A percentile compares a stretch with the other conserved stretches of the same genome.
These are phyloP conservation scores for Bolboschoenus planiculmis DNA, from an alignment of 176 grass and related monocot genomes.

Conservation along the genomic window DNA sequence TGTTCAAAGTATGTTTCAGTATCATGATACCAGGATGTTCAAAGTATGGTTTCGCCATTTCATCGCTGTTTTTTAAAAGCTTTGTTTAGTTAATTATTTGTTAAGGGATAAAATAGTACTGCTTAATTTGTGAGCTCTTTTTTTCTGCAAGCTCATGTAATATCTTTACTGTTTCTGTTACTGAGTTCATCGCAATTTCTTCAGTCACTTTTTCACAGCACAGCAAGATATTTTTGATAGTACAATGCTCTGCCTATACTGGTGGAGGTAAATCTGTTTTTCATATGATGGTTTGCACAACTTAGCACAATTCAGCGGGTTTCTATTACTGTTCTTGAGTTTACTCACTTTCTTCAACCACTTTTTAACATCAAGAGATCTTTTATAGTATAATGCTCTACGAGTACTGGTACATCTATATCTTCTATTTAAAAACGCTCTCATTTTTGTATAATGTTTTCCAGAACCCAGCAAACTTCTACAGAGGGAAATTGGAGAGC, in stretches of 20 bases:
- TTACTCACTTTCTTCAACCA: not conserved
- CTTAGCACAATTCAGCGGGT: not conserved
- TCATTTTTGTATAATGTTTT: constrained; percentile 7
- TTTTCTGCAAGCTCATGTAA: not conserved
- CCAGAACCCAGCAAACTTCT: constrained; percentile 2
- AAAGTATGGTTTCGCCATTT: not conserved
- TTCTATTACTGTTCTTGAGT: not conserved
- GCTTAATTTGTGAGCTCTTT: not conserved
- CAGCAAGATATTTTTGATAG: not conserved
- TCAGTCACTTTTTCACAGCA: not conserved
- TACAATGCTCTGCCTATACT: not conserved
- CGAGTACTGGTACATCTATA: not conserved
- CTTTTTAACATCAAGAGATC: not conserved
- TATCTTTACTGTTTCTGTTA: not conserved
- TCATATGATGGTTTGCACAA: not conserved
- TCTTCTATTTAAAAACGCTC: not conserved
- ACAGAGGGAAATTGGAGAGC: constrained; percentile 11
- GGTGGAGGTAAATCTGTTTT: not conserved
- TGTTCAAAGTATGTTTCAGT: not conserved
- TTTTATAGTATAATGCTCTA: not conserved
- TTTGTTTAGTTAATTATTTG: not conserved
- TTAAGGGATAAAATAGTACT: not conserved
- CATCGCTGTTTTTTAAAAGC: not conserved
- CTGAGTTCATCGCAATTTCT: not conserved
- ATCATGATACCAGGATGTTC: no score